A percentile compares a stretch with the other conserved stretches of the same genome.
Conservation (phyloP, 306 rosid genomes). For the Prunus persica region DNA sequence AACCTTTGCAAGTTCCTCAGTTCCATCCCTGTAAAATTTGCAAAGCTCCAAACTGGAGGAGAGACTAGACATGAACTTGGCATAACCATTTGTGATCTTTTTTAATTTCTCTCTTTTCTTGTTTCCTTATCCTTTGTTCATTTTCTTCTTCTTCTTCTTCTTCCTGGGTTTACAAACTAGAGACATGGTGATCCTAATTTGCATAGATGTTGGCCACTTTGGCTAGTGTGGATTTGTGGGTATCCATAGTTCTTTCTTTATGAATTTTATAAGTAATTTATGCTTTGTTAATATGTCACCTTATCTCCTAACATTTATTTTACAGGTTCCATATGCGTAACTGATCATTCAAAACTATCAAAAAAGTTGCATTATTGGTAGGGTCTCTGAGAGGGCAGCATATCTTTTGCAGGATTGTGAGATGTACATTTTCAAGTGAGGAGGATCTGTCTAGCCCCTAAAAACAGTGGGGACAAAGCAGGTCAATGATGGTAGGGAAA, state of each 20-base stretch:
- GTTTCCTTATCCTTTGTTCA: neutral
- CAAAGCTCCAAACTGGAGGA: neutral
- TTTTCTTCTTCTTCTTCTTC: neutral
- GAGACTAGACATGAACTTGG: conserved; percentile 1
- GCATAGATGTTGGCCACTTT: conserved; percentile 19
- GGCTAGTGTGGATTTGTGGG: conserved; percentile 16
- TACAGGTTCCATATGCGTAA: neutral
- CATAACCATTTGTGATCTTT: neutral
- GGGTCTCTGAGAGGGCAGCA: neutral
- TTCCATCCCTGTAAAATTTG: conserved; percentile 32
- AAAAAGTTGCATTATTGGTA: neutral
- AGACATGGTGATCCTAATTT: conserved; percentile 20
- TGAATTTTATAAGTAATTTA: conserved; percentile 8
- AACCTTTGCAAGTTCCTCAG: conserved; percentile 32
- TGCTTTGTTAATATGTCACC: conserved; percentile 7
- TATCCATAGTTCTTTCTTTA: neutral
- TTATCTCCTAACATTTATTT: neutral
- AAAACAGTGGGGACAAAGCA: conserved; percentile 21
- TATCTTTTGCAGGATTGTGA: conserved; percentile 3
- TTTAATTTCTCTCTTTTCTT: neutral
- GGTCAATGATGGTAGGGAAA: conserved; percentile 21
- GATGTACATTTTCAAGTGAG: neutral
- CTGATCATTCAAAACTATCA: neutral
- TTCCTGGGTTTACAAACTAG: conserved; percentile 8
- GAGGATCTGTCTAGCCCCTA: conserved; percentile 2